These are phyloP conservation scores for Sphaerulina populicola DNA, from an alignment of 2,329 filamentous ascomycete genomes.

Conservation along the genomic window DNA sequence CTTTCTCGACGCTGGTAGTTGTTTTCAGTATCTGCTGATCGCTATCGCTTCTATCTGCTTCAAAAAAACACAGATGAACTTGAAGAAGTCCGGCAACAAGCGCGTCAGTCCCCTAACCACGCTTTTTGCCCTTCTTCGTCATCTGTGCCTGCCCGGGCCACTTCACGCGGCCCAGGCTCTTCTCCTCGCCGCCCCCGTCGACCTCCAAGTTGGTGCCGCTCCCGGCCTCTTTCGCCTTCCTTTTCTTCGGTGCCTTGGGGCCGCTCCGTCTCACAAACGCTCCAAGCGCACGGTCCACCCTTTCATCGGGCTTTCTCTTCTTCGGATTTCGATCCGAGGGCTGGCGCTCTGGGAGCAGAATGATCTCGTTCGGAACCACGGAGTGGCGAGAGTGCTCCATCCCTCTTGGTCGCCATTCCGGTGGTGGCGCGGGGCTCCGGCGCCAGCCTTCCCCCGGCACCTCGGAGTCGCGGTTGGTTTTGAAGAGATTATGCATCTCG, in stretches of 20 bases:
- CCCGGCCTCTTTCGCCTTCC: conserved; percentile 1
- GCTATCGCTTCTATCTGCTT: too few relatives aligned
- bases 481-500: too few relatives aligned
- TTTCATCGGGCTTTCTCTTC: neutral
- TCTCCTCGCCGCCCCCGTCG: neutral
- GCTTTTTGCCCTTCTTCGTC: neutral
- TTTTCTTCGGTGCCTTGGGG: neutral
- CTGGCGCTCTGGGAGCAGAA: neutral
- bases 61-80: neutral
- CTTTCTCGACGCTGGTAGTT: too few relatives aligned
- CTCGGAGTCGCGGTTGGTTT: too few relatives aligned
- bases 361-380: neutral
- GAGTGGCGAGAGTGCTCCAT: too few relatives aligned
- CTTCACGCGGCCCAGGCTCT: neutral
- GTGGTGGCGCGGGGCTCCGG: too few relatives aligned
- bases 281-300: neutral
- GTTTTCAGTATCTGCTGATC: too few relatives aligned
- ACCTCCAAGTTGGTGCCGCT: neutral
- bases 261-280: neutral
- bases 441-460: too few relatives aligned
- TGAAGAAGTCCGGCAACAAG: neutral
- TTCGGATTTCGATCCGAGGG: neutral
- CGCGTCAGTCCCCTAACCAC: neutral
- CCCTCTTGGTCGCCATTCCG: too few relatives aligned
- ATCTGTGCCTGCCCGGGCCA: conserved; percentile 6